Conservation (phyloP, 176 grass and related monocot species). For the Phyllostachys edulis region DNA sequence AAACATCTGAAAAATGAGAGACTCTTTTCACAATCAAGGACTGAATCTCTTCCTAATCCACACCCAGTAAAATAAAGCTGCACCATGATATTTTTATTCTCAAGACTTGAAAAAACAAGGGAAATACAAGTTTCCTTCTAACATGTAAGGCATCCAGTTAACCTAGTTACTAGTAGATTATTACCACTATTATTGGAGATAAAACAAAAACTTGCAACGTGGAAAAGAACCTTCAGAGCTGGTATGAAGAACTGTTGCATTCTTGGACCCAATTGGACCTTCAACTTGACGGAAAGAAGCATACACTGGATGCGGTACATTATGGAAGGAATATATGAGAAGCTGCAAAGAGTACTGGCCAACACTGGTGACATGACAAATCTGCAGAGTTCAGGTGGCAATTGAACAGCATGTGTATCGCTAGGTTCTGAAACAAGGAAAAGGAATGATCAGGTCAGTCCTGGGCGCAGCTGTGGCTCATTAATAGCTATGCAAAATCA, state of each 20-base stretch:
- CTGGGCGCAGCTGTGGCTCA: background rate
- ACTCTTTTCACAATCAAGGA: slow-evolving; percentile 7
- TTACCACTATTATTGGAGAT: background rate
- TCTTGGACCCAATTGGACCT: slow-evolving; percentile 37
- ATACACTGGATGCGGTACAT: slow-evolving; percentile 74
- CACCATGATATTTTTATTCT: background rate
- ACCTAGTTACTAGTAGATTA: slow-evolving; percentile 2
- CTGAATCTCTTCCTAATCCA: background rate
- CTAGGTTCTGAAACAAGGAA: slow-evolving; percentile 38
- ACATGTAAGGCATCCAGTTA: background rate
- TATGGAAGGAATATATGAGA: slow-evolving; percentile 60
- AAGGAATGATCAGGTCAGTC: slow-evolving; percentile 22
- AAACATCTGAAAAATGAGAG: background rate
- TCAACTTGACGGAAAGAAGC: slow-evolving; percentile 67
- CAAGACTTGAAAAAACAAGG: background rate
- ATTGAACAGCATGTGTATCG: slow-evolving; percentile 27
- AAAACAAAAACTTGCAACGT: background rate
- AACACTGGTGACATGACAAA: slow-evolving; percentile 60
- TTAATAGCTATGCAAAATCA: background rate
- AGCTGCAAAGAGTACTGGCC: slow-evolving; percentile 39
- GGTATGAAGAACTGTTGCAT: slow-evolving; percentile 54
- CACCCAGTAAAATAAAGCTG: background rate
- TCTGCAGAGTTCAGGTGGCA: slow-evolving; percentile 78
- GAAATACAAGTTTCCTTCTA: background rate
- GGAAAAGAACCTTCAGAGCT: slow-evolving; percentile 52